These are phyloP conservation scores for Panicum virgatum DNA, from an alignment of 202 grass and related monocot species.

Conservation along the genomic window DNA sequence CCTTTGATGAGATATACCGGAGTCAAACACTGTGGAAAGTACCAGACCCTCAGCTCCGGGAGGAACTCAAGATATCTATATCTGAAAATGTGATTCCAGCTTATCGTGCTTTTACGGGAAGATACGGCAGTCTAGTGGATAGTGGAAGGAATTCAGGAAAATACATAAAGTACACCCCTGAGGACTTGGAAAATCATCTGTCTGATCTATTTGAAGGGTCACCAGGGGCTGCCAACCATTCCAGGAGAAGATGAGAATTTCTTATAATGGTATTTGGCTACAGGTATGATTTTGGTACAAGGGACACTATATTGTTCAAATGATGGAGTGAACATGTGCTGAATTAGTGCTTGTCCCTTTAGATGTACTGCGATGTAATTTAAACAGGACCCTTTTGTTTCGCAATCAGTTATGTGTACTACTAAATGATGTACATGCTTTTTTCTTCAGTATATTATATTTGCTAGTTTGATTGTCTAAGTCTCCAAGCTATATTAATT, in stretches of 20 bases:
- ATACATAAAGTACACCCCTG: conserved; percentile 80
- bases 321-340: conserved; percentile 19
- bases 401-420: conserved; percentile 27
- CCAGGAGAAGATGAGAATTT: conserved; percentile 58
- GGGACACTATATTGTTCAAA: conserved; percentile 32
- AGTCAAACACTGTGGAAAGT: conserved; percentile 93
- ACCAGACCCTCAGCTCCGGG: conserved; percentile 76
- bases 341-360: conserved; percentile 22
- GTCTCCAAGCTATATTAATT: conserved; percentile 3
- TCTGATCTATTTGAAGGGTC: conserved; percentile 89
- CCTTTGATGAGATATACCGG: conserved; percentile 92
- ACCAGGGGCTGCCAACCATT: conserved; percentile 62
- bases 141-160: conserved; percentile 66
- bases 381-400: conserved; percentile 34
- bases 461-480: conserved; percentile 26
- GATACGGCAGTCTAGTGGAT: conserved; percentile 79
- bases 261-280: conserved; percentile 38
- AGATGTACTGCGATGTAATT: conserved; percentile 39
- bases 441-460: conserved; percentile 23
- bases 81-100: conserved; percentile 92
- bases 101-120: conserved; percentile 90
- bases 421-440: conserved; percentile 43
- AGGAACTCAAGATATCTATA: conserved; percentile 97
- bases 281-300: conserved; percentile 46
- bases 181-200: conserved; percentile 84